Conservation (phyloP, 164 flowering plant genomes). For the Amborella trichopoda region DNA sequence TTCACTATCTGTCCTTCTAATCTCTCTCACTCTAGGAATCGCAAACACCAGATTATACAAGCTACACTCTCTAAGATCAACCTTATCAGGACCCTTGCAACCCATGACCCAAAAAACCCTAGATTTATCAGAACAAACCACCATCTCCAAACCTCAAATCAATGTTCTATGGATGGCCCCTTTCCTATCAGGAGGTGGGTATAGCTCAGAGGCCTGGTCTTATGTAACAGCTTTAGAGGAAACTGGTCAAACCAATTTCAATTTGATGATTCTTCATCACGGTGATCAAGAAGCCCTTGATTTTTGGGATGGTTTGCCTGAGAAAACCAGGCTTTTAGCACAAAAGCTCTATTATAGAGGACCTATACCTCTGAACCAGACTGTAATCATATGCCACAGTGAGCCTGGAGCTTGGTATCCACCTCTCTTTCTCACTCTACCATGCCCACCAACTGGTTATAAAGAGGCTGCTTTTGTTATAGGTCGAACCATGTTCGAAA, state of each 20-base stretch:
- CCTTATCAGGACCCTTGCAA: constrained; percentile 10
- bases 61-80: constrained; percentile 8
- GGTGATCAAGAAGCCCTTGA: constrained; percentile 46
- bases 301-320: constrained; percentile 66
- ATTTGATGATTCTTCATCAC: constrained; percentile 49
- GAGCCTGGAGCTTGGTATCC: constrained; percentile 92
- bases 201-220: constrained; percentile 85
- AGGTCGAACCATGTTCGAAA: constrained; percentile 87
- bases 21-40: no score
- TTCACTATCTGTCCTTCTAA: no score
- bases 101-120: constrained; percentile 7
- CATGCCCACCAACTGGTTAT: constrained; percentile 61
- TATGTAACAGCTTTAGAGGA: constrained; percentile 41
- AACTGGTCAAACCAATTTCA: constrained; percentile 21
- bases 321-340: constrained; percentile 26
- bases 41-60: constrained; percentile 6
- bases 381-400: constrained; percentile 67
- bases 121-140: constrained; percentile 5
- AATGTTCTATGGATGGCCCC: constrained; percentile 88
- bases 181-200: constrained; percentile 79
- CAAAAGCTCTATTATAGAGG: constrained; percentile 27
- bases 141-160: constrained; percentile 11
- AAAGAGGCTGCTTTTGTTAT: constrained; percentile 29
- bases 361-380: constrained; percentile 35
- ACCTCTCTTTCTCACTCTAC: constrained; percentile 53